These are phyloP conservation scores for Pseudoscleropodium purum DNA, from an alignment of 225 moss, liverwort and hornwort species.

Conservation along the genomic window DNA sequence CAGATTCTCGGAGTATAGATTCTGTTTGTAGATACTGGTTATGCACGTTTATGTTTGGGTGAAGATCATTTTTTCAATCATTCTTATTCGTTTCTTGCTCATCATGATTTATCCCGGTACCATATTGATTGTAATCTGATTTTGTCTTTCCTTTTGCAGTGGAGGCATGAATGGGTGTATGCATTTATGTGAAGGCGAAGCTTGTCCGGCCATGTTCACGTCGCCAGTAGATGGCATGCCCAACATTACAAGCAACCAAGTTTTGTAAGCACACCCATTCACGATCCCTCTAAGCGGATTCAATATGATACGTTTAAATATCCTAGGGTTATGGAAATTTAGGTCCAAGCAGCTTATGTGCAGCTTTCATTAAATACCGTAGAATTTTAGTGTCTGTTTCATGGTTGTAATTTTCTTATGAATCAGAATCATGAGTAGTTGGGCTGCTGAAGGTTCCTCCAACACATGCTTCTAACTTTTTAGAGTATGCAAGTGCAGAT, in stretches of 20 bases:
- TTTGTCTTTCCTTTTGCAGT: constrained; percentile 32
- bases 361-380: neutral
- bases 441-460: neutral
- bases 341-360: neutral
- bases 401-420: neutral
- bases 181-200: constrained; percentile 90
- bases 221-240: constrained; percentile 83
- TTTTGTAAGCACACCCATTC: constrained; percentile 52
- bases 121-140: neutral
- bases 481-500: constrained; percentile 37
- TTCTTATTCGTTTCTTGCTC: neutral
- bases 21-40: neutral
- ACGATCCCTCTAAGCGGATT: neutral
- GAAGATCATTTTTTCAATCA: neutral
- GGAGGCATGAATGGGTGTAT: constrained; percentile 86
- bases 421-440: neutral
- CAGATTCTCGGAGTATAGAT: neutral
- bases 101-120: neutral
- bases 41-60: neutral
- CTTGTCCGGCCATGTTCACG: constrained; percentile 80
- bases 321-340: neutral
- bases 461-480: neutral
- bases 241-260: constrained; percentile 85
- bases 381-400: neutral
- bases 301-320: neutral